phyloP scores from a whole-genome alignment of 345 rosid species.

The Camelina laxa region DNA sequence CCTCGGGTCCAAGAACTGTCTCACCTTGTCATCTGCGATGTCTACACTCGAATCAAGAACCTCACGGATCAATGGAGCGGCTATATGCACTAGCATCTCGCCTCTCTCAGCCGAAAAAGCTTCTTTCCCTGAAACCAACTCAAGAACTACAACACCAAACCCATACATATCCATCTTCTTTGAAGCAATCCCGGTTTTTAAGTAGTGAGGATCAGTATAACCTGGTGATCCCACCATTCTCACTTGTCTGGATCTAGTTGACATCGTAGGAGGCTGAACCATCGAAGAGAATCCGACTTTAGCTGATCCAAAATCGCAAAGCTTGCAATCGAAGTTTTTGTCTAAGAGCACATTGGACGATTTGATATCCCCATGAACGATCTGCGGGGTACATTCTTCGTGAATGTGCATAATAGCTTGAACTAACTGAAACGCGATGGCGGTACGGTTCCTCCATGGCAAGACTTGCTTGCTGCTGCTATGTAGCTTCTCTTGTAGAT shows the following conservation, averaged over 20 bases:
- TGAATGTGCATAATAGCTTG: conserved; percentile 79
- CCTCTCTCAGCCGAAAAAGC: conserved; percentile 69
- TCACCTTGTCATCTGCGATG: conserved; percentile 25
- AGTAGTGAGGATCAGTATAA: conserved; percentile 81
- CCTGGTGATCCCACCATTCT: conserved; percentile 84
- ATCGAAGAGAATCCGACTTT: conserved; percentile 82
- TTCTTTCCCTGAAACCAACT: conserved; percentile 67
- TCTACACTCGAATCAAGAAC: conserved; percentile 13
- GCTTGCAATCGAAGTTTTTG: conserved; percentile 64
- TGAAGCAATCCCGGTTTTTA: conserved; percentile 73
- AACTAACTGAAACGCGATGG: conserved; percentile 67
- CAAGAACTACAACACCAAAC: conserved; percentile 77
- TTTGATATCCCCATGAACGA: conserved; percentile 84
- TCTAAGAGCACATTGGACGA: conserved; percentile 77
- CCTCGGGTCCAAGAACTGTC: conserved; percentile 61
- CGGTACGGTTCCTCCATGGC: conserved; percentile 64
- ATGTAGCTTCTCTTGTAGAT: conserved; percentile 69
- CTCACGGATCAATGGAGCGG: conserved; percentile 46
- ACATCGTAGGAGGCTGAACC: conserved; percentile 49
- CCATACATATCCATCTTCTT: conserved; percentile 87
- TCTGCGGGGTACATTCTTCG: conserved; percentile 66
- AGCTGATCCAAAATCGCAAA: conserved; percentile 89
- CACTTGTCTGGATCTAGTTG: conserved; percentile 49
- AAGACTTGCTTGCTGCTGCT: conserved; percentile 45
- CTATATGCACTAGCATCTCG: conserved; percentile 51